These are phyloP conservation scores for Xanthoconium purpureum DNA, from an alignment of 768 basidiomycete genomes.

Conservation along the genomic window DNA sequence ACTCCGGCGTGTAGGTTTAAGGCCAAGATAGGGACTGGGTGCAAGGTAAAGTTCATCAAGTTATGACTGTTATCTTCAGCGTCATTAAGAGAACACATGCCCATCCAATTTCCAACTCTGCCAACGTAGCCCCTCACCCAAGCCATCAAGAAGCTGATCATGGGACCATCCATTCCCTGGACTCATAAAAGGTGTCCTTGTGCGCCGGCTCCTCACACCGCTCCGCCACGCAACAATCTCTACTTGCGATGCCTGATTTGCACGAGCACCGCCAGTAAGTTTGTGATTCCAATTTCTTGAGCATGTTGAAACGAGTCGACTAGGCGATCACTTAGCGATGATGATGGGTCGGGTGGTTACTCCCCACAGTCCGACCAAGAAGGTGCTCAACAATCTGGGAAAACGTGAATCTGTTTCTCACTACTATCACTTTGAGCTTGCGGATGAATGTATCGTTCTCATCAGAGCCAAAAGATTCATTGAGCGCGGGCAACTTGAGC, in stretches of 20 bases:
- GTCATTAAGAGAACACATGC: conserved; percentile 8
- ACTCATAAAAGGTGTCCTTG: conserved; percentile 16
- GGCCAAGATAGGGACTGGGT: not conserved
- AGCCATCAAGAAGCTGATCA: conserved; percentile 1
- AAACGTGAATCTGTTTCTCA: not conserved
- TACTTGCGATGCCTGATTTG: not conserved
- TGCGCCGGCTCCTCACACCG: not conserved
- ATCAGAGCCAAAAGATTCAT: not conserved
- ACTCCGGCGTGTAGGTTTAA: not conserved
- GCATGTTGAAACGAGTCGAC: not conserved
- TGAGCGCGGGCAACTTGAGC: not conserved
- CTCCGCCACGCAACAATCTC: not conserved
- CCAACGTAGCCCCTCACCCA: conserved; percentile 10
- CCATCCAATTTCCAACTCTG: not conserved
- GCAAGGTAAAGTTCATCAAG: not conserved
- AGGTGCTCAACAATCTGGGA: not conserved
- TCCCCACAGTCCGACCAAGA: not conserved
- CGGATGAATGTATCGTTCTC: not conserved
- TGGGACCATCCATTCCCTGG: conserved; percentile 4
- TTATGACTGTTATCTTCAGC: conserved; percentile 18
- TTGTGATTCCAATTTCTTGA: not conserved
- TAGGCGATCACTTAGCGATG: not conserved
- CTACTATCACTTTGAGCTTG: not conserved
- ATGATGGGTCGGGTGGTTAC: not conserved
- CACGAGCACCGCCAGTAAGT: not conserved